Evolutionary conservation across 169 alveolate species (phyloP), one percentile per base, ranked within the genome.

Genomic region (Plasmodium berghei): DNA sequence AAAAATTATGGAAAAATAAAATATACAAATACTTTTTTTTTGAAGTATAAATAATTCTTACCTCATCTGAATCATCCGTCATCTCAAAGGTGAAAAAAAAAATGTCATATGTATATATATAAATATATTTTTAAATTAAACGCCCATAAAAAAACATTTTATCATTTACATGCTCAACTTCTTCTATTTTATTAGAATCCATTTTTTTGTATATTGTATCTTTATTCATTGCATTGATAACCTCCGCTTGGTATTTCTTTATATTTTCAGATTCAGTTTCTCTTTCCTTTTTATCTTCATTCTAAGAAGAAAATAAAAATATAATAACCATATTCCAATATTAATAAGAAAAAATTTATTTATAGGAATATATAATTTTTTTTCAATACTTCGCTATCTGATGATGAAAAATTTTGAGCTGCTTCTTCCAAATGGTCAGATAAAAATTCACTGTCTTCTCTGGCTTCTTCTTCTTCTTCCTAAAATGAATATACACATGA

Each of bases 391-490:
- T 73, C 56, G 20, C 55, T 49, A 22, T 73, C 77, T 3, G 72
- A 66, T 14, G 24, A 66, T 3, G 89, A 26, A 20, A 77, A 77
- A 64, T 77, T 77, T 24, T 77, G 74, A 18, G 89, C 89, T 5
- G 89, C 75, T 40, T 77, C 89, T 10, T 77, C 89, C 72, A 77
- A 64, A 48, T 77, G 71, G 9, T 64, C 64, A 5, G 77, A 49
- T 16, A 77, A 64, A 64, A 77, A 77, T 42, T 46, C 77, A 34
- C 89, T 77, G 56, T 63, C 89, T 54, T 77, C 89, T 18, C 59
- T 55, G 42, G 75, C 89, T 24, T 77, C 89, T 77, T 77, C 89
- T 34, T 77, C 89, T 63, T 77, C 89, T 42, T 77, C 89, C 89
- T 77, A 58, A 77, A 52, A 52, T 14, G 24, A 18, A 4, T 52